Conservation (phyloP, 2,329 filamentous ascomycete species). For the Helicocarpus griseus region DNA sequence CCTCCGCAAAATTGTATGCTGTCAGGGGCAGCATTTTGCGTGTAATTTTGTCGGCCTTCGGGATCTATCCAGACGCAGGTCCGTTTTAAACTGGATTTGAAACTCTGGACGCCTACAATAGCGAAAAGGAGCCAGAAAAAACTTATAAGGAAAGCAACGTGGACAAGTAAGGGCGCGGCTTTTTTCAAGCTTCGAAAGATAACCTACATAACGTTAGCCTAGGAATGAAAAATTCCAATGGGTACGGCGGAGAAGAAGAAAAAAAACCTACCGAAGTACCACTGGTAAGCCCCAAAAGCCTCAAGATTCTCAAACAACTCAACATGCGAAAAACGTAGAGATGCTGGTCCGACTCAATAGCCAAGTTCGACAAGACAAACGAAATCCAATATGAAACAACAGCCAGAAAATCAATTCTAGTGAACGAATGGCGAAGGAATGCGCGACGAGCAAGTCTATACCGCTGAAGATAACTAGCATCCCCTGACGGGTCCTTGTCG, state of each 20-base stretch:
- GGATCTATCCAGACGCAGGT: slow-evolving; percentile 71
- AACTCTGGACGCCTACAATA: slow-evolving; percentile 93
- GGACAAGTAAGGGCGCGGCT: slow-evolving; percentile 79
- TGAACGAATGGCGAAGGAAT: slow-evolving; percentile 91
- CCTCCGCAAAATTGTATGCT: slow-evolving; percentile 77
- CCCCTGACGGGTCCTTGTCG: slow-evolving; percentile 44
- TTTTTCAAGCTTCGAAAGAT: slow-evolving; percentile 94
- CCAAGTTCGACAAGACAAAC: slow-evolving; percentile 61
- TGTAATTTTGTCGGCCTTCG: slow-evolving; percentile 29
- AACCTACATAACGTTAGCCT: slow-evolving; percentile 45
- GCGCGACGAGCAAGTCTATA: slow-evolving; percentile 80
- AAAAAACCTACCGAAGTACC: slow-evolving; percentile 66
- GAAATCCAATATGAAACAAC: slow-evolving; percentile 93
- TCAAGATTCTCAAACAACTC: slow-evolving; percentile 83
- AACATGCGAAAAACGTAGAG: slow-evolving; percentile 93
- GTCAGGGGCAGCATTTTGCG: slow-evolving; percentile 44
- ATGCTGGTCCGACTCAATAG: slow-evolving; percentile 59
- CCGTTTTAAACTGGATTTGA: slow-evolving; percentile 71
- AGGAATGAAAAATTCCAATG: not conserved
- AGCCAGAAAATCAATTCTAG: slow-evolving; percentile 87
- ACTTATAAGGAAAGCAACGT: slow-evolving; percentile 85
- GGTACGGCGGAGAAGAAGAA: not conserved
- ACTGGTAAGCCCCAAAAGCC: slow-evolving; percentile 82
- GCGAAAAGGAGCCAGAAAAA: slow-evolving; percentile 99
- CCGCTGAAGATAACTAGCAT: slow-evolving; percentile 69